Evolutionary conservation across 2,329 filamentous ascomycete species (phyloP).

Genomic region (Metarhizium humberi): DNA sequence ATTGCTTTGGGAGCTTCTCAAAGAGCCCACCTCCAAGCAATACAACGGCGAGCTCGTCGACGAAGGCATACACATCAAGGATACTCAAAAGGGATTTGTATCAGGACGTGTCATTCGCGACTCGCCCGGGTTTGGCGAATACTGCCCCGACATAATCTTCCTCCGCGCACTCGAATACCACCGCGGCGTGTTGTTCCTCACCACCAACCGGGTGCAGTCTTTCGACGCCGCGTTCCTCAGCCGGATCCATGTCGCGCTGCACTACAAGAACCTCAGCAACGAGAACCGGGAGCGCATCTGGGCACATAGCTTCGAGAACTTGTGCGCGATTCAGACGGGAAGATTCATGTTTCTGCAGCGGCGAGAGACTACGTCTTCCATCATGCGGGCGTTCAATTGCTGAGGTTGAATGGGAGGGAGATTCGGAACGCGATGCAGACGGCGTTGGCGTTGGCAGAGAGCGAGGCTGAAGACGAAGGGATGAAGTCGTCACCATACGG

Average conservation of each 20-base stretch:
- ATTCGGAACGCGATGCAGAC: conserved; percentile 36
- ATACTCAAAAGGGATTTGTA: conserved; percentile 23
- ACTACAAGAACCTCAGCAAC: conserved; percentile 29
- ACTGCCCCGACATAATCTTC: conserved; percentile 21
- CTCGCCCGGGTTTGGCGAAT: neutral
- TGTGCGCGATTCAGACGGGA: conserved; percentile 25
- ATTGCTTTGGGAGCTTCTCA: conserved; percentile 37
- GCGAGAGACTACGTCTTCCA: conserved; percentile 30
- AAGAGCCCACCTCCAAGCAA: conserved; percentile 35
- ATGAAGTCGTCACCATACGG: conserved; percentile 18
- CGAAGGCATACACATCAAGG: neutral
- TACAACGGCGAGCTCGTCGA: conserved; percentile 30
- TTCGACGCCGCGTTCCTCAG: conserved; percentile 40
- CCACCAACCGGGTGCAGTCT: conserved; percentile 37
- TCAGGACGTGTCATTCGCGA: conserved; percentile 33
- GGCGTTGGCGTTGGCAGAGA: conserved; percentile 34
- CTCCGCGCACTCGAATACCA: conserved; percentile 43
- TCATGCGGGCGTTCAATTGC: conserved; percentile 23
- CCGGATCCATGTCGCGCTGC: conserved; percentile 39
- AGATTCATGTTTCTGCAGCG: conserved; percentile 26
- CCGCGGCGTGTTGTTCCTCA: conserved; percentile 39
- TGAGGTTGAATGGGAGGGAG: conserved; percentile 34
- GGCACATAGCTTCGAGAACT: neutral
- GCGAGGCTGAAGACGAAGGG: conserved; percentile 26
- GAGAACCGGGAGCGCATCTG: neutral